Base-by-base conservation (phyloP, 2,329 filamentous ascomycete genomes). In the Metarhizium album region DNA sequence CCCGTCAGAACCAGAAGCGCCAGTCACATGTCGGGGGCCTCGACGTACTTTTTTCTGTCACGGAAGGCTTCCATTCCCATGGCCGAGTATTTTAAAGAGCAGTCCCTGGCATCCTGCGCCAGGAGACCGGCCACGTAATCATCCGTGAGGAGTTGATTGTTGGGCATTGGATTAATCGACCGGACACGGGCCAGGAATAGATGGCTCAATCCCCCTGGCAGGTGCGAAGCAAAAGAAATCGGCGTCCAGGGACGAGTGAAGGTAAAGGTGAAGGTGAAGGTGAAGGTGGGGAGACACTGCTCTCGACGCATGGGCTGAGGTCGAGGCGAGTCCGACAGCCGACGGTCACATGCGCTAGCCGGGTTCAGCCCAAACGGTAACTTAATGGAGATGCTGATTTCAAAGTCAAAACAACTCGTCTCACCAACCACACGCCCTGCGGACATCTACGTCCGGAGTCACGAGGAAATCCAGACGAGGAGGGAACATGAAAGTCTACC, bases 91-190 rank as follows among this genome's bases (percentile, higher is more conserved):
- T 80, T 86, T 45, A 86, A 70, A 2, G 84, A 86, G 58, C 76
- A 84, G 52, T 85, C 80, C 53, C 78, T 82, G 13, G 90, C 90
- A 67, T 96, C 90, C 58, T 86, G 80, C 47, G 83, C 80, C 35
- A 97, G 74, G n/a, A 95, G 72, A 46, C 78, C 77, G 16, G 88
- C 88, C 55, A 95, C 82, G 61, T 90, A 89, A 48, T 88, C 85
- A 63, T 94, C 87, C 20, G 82, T 83, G 45, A 84, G 66, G 23
- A 79, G 62, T n/a, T 74, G 71, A 56, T 78, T 69, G 49, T 71
- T 70, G 11, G 67, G 50, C 71, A 73, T 74, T 18, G 20, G 47
- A 7, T 22, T 16, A 33, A 35, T 40, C 13, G 14, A 27, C 29
- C n/a, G 13, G 35, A 31, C 20, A 31, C 4, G 23, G 3, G 20